phyloP scores from a whole-genome alignment of 495 filamentous ascomycete species.

The Talaromyces ruber region DNA sequence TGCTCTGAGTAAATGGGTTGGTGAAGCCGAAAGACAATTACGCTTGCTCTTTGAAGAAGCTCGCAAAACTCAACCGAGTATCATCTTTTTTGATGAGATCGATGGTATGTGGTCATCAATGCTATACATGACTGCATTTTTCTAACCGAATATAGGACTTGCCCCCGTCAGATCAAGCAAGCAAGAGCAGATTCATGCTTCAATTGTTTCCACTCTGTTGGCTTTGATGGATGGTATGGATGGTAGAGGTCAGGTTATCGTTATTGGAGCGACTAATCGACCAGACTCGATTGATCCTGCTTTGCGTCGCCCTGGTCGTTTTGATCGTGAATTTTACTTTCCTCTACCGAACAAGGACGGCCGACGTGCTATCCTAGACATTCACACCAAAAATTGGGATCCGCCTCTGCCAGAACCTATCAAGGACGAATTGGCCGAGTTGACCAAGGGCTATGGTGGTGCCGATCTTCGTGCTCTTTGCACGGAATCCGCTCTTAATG shows the following conservation, averaged over 20 bases:
- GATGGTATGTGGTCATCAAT: slow-evolving; percentile 49
- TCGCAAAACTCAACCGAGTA: slow-evolving; percentile 87
- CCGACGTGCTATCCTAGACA: slow-evolving; percentile 79
- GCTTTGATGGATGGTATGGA: slow-evolving; percentile 99
- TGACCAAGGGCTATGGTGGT: slow-evolving; percentile 94
- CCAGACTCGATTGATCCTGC: slow-evolving; percentile 98
- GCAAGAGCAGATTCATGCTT: slow-evolving; percentile 96
- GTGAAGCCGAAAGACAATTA: slow-evolving; percentile 92
- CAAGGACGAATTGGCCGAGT: slow-evolving; percentile 73
- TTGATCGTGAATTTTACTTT: slow-evolving; percentile 97
- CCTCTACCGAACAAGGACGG: slow-evolving; percentile 75
- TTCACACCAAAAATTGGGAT: slow-evolving; percentile 92
- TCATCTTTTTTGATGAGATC: slow-evolving; percentile 99
- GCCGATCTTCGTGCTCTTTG: slow-evolving; percentile 89
- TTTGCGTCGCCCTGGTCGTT: slow-evolving; percentile 91
- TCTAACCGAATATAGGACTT: slow-evolving; percentile 37
- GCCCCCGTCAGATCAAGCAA: slow-evolving; percentile 94
- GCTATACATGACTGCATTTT: not conserved
- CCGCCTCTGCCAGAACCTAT: slow-evolving; percentile 63
- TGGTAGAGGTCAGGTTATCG: slow-evolving; percentile 92
- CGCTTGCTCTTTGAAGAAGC: slow-evolving; percentile 93
- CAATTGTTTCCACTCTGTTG: slow-evolving; percentile 89
- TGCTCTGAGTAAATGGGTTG: slow-evolving; percentile 96
- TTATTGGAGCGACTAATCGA: slow-evolving; percentile 95
- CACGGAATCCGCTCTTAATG: slow-evolving; percentile 97